These are phyloP conservation scores for Chlorella sp. DNA, from an alignment of 139 green algal genomes.

Conservation along the genomic window DNA sequence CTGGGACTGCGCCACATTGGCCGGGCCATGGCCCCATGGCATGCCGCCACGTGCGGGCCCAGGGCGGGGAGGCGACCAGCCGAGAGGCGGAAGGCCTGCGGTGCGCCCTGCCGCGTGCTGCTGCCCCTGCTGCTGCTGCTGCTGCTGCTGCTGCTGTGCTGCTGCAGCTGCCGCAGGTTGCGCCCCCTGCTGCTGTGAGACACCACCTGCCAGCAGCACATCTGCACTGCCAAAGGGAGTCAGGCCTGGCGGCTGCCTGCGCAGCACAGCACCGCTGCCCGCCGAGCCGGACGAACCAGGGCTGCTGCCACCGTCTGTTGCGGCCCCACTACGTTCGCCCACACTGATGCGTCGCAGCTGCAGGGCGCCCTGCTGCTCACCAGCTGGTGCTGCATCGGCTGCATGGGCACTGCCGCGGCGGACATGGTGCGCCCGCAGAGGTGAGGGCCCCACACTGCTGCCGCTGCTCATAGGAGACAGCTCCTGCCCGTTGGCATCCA, in stretches of 20 bases:
- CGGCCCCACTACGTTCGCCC: background rate
- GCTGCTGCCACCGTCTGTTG: background rate
- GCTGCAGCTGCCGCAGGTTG: background rate
- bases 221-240: background rate
- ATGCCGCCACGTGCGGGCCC: background rate
- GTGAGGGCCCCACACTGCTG: too few species aligned
- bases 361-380: background rate
- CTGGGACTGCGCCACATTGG: constrained; percentile 9
- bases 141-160: background rate
- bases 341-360: background rate
- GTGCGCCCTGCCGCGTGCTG: too few species aligned
- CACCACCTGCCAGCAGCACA: background rate
- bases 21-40: background rate
- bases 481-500: constrained; percentile 9
- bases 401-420: too few species aligned
- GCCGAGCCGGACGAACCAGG: background rate
- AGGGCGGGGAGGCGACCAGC: background rate
- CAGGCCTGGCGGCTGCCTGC: background rate
- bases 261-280: background rate
- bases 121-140: background rate
- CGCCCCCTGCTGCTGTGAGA: background rate
- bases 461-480: background rate
- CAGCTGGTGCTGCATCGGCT: background rate
- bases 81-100: too few species aligned
- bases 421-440: too few species aligned